Percentiles rank a stretch among this genome's conserved stretches.
These are phyloP conservation scores for Coprinopsis strossmayeri DNA, from an alignment of 768 basidiomycete species.

Conservation along the genomic window DNA sequence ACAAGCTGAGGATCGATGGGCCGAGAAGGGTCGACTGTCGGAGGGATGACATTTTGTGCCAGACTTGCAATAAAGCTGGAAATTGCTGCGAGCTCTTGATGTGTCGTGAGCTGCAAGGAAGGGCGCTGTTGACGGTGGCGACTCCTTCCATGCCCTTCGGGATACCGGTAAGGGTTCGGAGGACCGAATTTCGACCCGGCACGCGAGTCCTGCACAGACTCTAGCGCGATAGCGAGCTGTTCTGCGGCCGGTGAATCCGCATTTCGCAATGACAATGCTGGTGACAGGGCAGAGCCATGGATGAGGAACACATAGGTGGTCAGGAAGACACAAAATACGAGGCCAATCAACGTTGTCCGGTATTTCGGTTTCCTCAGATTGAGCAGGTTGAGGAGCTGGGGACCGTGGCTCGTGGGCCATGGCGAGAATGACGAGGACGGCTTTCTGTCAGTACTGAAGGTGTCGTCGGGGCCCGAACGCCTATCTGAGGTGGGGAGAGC, in stretches of 20 bases:
- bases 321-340: slow-evolving; percentile 43
- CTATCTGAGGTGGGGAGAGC: no score
- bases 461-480: no score
- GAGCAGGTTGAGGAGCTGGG: slow-evolving; percentile 24
- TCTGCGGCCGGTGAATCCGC: slow-evolving; percentile 24
- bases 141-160: slow-evolving; percentile 9
- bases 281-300: slow-evolving; percentile 33
- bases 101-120: slow-evolving; percentile 39
- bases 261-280: slow-evolving; percentile 28
- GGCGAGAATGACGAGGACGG: slow-evolving; percentile 13
- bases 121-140: slow-evolving; percentile 21
- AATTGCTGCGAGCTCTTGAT: slow-evolving; percentile 69
- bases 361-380: slow-evolving; percentile 43
- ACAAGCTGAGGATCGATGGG: slow-evolving; percentile 78
- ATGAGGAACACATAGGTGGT: slow-evolving; percentile 52
- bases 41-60: slow-evolving; percentile 70
- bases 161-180: neutral
- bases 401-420: neutral
- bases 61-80: slow-evolving; percentile 68
- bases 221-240: slow-evolving; percentile 27
- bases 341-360: slow-evolving; percentile 47
- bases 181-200: slow-evolving; percentile 14
- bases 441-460: slow-evolving; percentile 13
- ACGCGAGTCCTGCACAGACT: slow-evolving; percentile 31
- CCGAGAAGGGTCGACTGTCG: slow-evolving; percentile 49